Base-by-base conservation (phyloP, 2,329 filamentous ascomycete genomes). In the Plenodomus lindquistii region DNA sequence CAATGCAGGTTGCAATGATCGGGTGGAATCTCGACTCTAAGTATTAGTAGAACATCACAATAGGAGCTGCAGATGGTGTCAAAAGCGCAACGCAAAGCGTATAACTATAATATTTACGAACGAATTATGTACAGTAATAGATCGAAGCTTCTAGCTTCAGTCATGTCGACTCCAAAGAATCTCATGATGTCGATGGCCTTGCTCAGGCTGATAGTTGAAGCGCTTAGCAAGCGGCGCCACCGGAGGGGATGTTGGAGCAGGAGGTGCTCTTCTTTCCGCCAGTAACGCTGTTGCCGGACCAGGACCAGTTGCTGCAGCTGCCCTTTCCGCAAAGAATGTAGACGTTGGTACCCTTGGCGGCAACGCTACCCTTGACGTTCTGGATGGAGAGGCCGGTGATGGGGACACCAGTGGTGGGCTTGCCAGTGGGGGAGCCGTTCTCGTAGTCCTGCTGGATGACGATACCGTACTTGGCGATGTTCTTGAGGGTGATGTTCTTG, bases 291-390 rank as follows among this genome's bases (percentile, higher is more conserved):
- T 80, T 76, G 35, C 71, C 74, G 3, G 66, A 71, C 80, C 81
- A 85, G 13, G 74, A 79, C 80, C 82, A 85, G 68, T 77, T 72
- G 4, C 73, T 75, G 70, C 80, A 82, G 52, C 73, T 73, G 24
- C 77, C 79, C 35, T 64, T 70, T n/a, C 77, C 82, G 57, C 82
- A 85, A 13, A 84, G 76, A 48, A 85, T 79, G 60, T 80, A 81
- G 48, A 82, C 66, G 18, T 79, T 44, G 2, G 65, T 67, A 1
- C 67, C 74, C 27, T 59, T 65, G 34, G 56, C 55, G 4, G 46
- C 18, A 19, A 72, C 63, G 10, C 58, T 54, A 17, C 79, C 79
- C 3, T 70, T 75, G 41, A 81, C 69, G 37, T 70, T 68, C 34
- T 60, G 48, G 6, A 81, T 40, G 0, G 63, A 70, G 13, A 81